A percentile compares a stretch with the other conserved stretches of the same genome.
Conservation (phyloP, 2,329 filamentous ascomycete genomes). For the Rosellinia necatrix region DNA sequence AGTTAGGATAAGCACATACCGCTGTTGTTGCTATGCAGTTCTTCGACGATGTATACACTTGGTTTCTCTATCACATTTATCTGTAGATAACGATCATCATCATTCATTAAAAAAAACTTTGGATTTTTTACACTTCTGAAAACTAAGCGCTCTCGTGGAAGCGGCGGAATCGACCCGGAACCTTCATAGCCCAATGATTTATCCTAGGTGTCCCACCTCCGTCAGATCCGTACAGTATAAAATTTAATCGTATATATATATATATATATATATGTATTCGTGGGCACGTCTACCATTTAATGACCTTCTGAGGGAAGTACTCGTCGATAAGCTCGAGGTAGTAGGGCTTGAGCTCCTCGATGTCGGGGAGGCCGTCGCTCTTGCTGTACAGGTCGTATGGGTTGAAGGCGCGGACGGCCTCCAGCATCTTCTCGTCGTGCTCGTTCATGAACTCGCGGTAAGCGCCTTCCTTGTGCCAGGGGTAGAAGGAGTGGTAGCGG, state of each 20-base stretch:
- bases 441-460: constrained; percentile 84
- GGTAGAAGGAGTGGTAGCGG: constrained; percentile 90
- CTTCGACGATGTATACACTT: too few relatives aligned
- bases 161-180: not conserved
- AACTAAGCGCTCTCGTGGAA: constrained; percentile 1
- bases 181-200: not conserved
- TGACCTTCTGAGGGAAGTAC: constrained; percentile 70
- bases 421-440: constrained; percentile 78
- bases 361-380: constrained; percentile 78
- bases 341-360: constrained; percentile 79
- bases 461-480: constrained; percentile 83
- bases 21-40: too few relatives aligned
- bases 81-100: too few relatives aligned
- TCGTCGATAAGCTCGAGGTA: constrained; percentile 77
- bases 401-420: constrained; percentile 84
- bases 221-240: not conserved
- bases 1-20: too few relatives aligned
- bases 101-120: not conserved
- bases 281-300: constrained; percentile 63
- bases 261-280: not conserved
- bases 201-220: not conserved
- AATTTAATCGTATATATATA: not conserved
- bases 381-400: constrained; percentile 93
- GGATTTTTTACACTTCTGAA: not conserved
- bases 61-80: too few relatives aligned